Percentiles rank a stretch among this genome's conserved stretches.
phyloP scores from a whole-genome alignment of 768 basidiomycete species.

The Rhizopogon vinicolor region DNA sequence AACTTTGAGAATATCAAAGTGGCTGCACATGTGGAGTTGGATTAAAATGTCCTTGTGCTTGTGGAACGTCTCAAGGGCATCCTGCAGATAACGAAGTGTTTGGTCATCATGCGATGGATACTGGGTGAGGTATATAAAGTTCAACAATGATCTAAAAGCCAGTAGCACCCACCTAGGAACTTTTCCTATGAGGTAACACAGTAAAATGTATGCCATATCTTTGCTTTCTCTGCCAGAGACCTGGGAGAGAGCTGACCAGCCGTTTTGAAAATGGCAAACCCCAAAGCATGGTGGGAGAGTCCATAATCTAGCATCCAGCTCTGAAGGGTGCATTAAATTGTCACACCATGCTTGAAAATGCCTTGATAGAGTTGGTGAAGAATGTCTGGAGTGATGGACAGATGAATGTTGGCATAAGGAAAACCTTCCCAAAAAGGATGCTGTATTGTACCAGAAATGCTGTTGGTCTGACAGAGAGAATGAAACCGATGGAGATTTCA shows the following conservation, averaged over 20 bases:
- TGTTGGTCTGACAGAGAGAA: no score
- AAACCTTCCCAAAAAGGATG: conserved; percentile 19
- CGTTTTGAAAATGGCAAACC: no score
- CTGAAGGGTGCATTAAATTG: no score
- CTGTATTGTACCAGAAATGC: neutral
- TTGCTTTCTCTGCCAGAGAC: no score
- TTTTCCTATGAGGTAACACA: conserved; percentile 22
- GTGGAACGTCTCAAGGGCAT: conserved; percentile 4
- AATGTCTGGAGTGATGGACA: conserved; percentile 18
- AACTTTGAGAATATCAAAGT: conserved; percentile 10
- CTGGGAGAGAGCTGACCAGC: no score
- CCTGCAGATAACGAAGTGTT: conserved; percentile 19
- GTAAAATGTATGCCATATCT: no score
- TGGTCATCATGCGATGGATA: conserved; percentile 26
- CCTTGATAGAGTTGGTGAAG: conserved; percentile 25
- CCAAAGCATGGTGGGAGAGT: no score
- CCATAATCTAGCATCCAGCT: no score
- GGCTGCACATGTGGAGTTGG: neutral
- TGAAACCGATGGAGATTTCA: no score
- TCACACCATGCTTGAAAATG: conserved; percentile 16
- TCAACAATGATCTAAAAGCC: conserved; percentile 23
- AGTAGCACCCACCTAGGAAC: conserved; percentile 23
- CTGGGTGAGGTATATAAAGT: conserved; percentile 37
- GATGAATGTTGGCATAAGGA: conserved; percentile 17
- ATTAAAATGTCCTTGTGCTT: conserved; percentile 11